Conservation (phyloP, 768 basidiomycete genomes). For the Agrocybe chaxingu region DNA sequence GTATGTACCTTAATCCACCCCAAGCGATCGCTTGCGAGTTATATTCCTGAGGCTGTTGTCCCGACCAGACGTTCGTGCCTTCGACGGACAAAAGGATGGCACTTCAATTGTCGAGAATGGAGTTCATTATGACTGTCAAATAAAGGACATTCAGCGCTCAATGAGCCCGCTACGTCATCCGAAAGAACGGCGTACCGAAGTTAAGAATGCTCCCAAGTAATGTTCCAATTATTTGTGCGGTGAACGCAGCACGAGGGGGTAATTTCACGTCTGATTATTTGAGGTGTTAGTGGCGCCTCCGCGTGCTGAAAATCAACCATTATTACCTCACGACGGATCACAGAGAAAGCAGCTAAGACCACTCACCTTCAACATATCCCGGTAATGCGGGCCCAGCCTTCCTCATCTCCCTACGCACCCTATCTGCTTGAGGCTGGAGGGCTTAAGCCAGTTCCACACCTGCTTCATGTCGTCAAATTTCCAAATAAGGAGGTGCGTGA, state of each 20-base stretch:
- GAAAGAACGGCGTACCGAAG: constrained; percentile 28
- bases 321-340: too few species aligned
- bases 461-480: constrained; percentile 35
- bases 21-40: constrained; percentile 52
- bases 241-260: constrained; percentile 46
- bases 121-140: constrained; percentile 51
- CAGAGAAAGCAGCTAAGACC: too few species aligned
- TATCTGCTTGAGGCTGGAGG: constrained; percentile 29
- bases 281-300: neutral
- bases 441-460: constrained; percentile 45
- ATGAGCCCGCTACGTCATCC: neutral
- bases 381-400: constrained; percentile 46
- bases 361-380: constrained; percentile 47
- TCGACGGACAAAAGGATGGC: constrained; percentile 50
- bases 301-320: too few species aligned
- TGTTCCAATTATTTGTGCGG: constrained; percentile 47
- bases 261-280: constrained; percentile 42
- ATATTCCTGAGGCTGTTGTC: constrained; percentile 46
- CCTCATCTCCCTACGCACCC: constrained; percentile 23
- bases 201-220: constrained; percentile 45
- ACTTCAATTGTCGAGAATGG: constrained; percentile 48
- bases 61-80: constrained; percentile 53
- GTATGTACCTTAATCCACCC: constrained; percentile 40
- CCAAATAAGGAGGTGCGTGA: constrained; percentile 46
- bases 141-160: neutral